These are phyloP conservation scores for Xerocomus nothofagi DNA, from an alignment of 1,284 basidiomycete species.

Conservation along the genomic window DNA sequence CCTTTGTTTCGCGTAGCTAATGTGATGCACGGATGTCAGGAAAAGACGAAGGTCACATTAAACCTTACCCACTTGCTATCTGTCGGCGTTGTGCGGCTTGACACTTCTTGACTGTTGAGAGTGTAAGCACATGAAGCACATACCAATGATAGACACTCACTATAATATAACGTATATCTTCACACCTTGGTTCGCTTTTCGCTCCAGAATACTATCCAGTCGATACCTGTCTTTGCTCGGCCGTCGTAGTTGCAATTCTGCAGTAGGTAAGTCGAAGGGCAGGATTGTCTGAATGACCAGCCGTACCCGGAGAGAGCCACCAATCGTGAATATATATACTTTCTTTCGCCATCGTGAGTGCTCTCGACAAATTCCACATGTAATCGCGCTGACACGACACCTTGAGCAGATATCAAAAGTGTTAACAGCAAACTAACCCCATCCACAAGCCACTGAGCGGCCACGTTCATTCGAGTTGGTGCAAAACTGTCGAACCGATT, in stretches of 20 bases:
- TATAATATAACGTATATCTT: conserved; percentile 97
- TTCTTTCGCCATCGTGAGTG: conserved; percentile 88
- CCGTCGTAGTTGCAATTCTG: conserved; percentile 82
- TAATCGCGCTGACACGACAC: conserved; percentile 73
- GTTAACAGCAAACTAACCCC: conserved; percentile 57
- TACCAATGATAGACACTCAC: conserved; percentile 42
- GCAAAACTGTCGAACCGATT: conserved; percentile 96
- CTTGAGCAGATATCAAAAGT: background rate
- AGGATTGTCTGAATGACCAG: background rate
- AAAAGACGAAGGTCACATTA: background rate
- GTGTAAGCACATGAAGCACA: conserved; percentile 2
- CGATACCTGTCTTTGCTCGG: conserved; percentile 87
- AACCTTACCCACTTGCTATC: conserved; percentile 72
- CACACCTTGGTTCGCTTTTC: conserved; percentile 95
- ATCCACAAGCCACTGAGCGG: conserved; percentile 99
- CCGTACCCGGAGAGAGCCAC: conserved; percentile 85
- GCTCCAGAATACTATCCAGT: conserved; percentile 84
- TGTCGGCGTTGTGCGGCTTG: conserved; percentile 92
- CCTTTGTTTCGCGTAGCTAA: conserved; percentile 88
- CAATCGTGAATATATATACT: conserved; percentile 93
- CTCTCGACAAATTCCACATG: conserved; percentile 96
- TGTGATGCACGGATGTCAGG: conserved; percentile 21
- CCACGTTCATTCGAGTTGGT: conserved; percentile 90
- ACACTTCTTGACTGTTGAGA: conserved; percentile 83
- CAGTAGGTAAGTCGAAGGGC: conserved; percentile 1